Evolutionary conservation across 2,329 filamentous ascomycete genomes (phyloP).

Genomic region (Phaeosphaeriaceae sp.): DNA sequence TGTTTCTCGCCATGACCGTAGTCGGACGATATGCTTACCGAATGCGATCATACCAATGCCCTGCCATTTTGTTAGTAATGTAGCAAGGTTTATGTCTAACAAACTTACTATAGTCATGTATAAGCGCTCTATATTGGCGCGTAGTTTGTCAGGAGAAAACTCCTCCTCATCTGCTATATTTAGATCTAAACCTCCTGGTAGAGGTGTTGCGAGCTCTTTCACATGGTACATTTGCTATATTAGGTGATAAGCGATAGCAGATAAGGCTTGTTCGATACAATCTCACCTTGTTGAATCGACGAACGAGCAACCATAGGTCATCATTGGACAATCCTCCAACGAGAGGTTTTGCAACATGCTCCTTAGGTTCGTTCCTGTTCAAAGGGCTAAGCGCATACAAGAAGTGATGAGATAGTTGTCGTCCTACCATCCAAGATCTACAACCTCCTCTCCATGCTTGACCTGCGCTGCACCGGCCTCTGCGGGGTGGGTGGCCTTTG

Average conservation of each 20-base stretch:
- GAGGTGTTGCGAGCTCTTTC: slow-evolving; percentile 66
- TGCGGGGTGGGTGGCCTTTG: slow-evolving; percentile 41
- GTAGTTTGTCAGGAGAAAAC: slow-evolving; percentile 82
- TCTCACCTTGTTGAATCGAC: slow-evolving; percentile 74
- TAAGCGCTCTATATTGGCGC: slow-evolving; percentile 76
- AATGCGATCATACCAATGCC: slow-evolving; percentile 69
- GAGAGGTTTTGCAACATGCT: slow-evolving; percentile 64
- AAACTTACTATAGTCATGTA: slow-evolving; percentile 73
- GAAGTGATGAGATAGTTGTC: too few relatives aligned
- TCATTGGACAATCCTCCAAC: slow-evolving; percentile 74
- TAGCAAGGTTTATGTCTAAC: neutral
- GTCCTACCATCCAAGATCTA: slow-evolving; percentile 66
- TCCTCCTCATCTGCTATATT: slow-evolving; percentile 83
- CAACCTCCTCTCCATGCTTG: slow-evolving; percentile 60
- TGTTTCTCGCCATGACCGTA: slow-evolving; percentile 80
- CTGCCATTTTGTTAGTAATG: slow-evolving; percentile 24
- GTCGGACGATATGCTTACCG: slow-evolving; percentile 75
- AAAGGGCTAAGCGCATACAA: too few relatives aligned
- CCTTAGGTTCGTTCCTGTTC: slow-evolving; percentile 61
- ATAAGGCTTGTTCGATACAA: neutral
- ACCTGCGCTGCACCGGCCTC: slow-evolving; percentile 55
- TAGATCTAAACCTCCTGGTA: slow-evolving; percentile 75
- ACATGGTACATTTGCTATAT: slow-evolving; percentile 70
- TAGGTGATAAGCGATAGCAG: slow-evolving; percentile 23
- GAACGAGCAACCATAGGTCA: slow-evolving; percentile 73